Conservation (phyloP, 2,329 filamentous ascomycete species). For the Pyrenophora graminea region DNA sequence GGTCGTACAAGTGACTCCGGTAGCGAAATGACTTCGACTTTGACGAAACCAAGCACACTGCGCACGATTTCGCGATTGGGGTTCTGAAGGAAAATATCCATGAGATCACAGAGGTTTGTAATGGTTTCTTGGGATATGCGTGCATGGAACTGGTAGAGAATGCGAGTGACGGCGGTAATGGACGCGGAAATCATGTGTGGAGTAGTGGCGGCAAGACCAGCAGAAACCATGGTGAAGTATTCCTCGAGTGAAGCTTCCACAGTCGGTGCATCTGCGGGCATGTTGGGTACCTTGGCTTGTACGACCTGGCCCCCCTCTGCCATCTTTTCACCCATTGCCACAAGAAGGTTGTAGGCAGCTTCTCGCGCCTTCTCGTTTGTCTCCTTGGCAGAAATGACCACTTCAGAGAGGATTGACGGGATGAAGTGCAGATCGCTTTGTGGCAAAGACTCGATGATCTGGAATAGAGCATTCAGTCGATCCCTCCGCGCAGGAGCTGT, state of each 20-base stretch:
- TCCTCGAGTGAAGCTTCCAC: slow-evolving; percentile 86
- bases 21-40: slow-evolving; percentile 88
- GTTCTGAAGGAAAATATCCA: slow-evolving; percentile 93
- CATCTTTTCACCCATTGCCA: slow-evolving; percentile 86
- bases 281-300: slow-evolving; percentile 84
- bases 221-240: slow-evolving; percentile 97
- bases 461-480: slow-evolving; percentile 78
- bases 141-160: slow-evolving; percentile 87
- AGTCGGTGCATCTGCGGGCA: slow-evolving; percentile 77
- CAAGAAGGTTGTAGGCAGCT: slow-evolving; percentile 85
- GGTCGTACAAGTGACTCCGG: slow-evolving; percentile 78
- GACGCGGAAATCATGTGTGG: slow-evolving; percentile 97
- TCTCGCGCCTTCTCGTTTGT: slow-evolving; percentile 93
- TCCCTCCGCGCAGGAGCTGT: slow-evolving; percentile 85
- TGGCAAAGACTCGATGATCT: slow-evolving; percentile 79
- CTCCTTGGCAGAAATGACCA: slow-evolving; percentile 96
- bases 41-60: slow-evolving; percentile 92
- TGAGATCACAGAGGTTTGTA: slow-evolving; percentile 85
- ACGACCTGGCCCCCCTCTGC: slow-evolving; percentile 74
- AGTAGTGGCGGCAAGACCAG: slow-evolving; percentile 86
- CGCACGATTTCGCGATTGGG: slow-evolving; percentile 97
- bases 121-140: slow-evolving; percentile 71
- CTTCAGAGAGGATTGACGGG: slow-evolving; percentile 85
- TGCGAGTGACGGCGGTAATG: slow-evolving; percentile 92
- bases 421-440: slow-evolving; percentile 86